These are phyloP conservation scores for Pleochaeta shiraiana DNA, from an alignment of 2,329 filamentous ascomycete species.

Conservation along the genomic window DNA sequence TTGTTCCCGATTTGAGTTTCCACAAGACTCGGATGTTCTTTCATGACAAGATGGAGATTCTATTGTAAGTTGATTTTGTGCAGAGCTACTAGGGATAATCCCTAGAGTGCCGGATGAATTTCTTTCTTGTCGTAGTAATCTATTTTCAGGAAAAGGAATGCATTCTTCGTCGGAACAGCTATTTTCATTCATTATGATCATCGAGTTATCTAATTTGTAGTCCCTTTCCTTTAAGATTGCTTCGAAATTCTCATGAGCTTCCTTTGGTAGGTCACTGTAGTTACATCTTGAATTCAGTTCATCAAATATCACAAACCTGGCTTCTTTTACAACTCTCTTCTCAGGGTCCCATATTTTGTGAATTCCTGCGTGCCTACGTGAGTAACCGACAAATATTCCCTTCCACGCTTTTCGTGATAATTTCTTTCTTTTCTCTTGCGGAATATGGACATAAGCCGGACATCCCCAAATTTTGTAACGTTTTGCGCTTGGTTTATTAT, in stretches of 20 bases:
- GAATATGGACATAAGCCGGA: constrained; percentile 1
- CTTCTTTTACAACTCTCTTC: neutral
- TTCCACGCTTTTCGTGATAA: constrained; percentile 1
- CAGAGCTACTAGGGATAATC: neutral
- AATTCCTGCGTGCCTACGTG: neutral
- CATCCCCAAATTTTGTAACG: constrained; percentile 1
- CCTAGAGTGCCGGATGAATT: neutral
- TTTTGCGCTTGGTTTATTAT: constrained; percentile 1
- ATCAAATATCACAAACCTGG: neutral
- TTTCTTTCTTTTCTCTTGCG: constrained; percentile 3
- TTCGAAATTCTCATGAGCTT: neutral
- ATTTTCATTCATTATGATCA: neutral
- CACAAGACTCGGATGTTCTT: neutral
- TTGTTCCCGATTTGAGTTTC: constrained; percentile 1
- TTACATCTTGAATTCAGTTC: neutral
- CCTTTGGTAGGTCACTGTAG: neutral
- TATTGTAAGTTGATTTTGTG: neutral
- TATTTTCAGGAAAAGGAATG: neutral
- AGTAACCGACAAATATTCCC: constrained; percentile 2
- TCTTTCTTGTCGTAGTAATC: constrained; percentile 1
- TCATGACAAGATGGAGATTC: constrained; percentile 1
- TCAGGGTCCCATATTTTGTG: neutral
- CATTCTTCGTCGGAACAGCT: neutral
- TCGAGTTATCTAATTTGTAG: neutral
- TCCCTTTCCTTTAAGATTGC: neutral